Conservation (phyloP, 352 stramenopile genomes). For the Lagenidium sp. region DNA sequence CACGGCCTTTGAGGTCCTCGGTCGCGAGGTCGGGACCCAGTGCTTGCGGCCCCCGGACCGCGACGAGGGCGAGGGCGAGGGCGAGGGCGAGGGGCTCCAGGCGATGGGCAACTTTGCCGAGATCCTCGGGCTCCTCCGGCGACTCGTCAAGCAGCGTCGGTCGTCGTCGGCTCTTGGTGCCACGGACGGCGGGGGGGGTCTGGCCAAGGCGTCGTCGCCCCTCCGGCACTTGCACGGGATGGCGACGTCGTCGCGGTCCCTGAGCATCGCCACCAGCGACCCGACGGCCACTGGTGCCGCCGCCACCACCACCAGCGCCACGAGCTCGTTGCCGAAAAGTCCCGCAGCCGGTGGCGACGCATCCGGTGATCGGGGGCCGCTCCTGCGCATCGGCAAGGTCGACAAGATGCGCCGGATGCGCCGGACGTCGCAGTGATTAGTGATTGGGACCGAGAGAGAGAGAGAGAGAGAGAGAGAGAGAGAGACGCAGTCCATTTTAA, state of each 20-base stretch:
- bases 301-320: no score
- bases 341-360: no score
- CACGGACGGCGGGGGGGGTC: no score
- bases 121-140: constrained; percentile 36
- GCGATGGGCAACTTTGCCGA: constrained; percentile 45
- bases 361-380: no score
- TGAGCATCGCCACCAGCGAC: constrained; percentile 2
- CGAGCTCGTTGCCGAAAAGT: no score
- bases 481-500: constrained; percentile 4
- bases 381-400: constrained; percentile 21
- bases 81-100: constrained; percentile 5
- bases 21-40: constrained; percentile 45
- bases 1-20: constrained; percentile 69
- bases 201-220: no score
- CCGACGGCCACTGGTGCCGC: background rate
- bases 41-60: no score
- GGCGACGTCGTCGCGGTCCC: no score
- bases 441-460: no score
- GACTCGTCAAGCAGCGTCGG: no score
- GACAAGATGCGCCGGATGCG: constrained; percentile 27
- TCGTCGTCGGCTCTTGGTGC: no score
- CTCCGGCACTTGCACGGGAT: no score
- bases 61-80: constrained; percentile 3
- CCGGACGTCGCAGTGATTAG: constrained; percentile 8
- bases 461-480: background rate